A percentile compares a stretch with the other conserved stretches of the same genome.
Conservation (phyloP, 2,329 filamentous ascomycete genomes). For the Pleurostoma richardsiae region DNA sequence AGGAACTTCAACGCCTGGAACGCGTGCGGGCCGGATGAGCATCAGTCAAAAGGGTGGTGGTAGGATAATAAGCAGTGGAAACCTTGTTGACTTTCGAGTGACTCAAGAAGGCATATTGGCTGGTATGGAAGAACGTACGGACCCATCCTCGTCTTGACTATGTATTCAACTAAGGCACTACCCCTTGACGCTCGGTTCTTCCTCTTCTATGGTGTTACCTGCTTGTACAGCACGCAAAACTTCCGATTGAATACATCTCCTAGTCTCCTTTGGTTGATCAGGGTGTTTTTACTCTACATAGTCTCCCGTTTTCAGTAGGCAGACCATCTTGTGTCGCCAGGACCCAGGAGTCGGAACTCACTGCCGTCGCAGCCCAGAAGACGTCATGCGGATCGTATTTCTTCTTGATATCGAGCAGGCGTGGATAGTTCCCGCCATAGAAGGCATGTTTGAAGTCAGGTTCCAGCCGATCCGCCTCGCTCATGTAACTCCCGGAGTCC, state of each 20-base stretch:
- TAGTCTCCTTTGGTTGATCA: too few species aligned
- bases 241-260: too few species aligned
- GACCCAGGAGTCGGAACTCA: slow-evolving; percentile 32
- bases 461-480: slow-evolving; percentile 29
- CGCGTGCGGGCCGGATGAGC: slow-evolving; percentile 4
- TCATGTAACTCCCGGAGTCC: slow-evolving; percentile 23
- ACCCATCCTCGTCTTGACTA: too few species aligned
- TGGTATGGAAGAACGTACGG: too few species aligned
- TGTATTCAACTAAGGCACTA: too few species aligned
- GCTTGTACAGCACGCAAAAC: too few species aligned
- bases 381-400: slow-evolving; percentile 28
- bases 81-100: too few species aligned
- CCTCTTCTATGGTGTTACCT: too few species aligned
- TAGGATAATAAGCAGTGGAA: too few species aligned
- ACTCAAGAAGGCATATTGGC: too few species aligned
- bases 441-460: slow-evolving; percentile 20
- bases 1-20: slow-evolving; percentile 18
- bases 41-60: too few species aligned
- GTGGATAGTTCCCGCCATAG: slow-evolving; percentile 23
- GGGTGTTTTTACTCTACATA: not conserved
- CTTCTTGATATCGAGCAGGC: slow-evolving; percentile 27
- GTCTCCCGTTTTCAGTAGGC: slow-evolving; percentile 3
- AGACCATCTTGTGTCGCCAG: slow-evolving; percentile 1
- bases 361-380: slow-evolving; percentile 28
- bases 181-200: too few species aligned